Evolutionary conservation across 495 filamentous ascomycete genomes (phyloP), one percentile per base, ranked within the genome.

Genomic region (Trichoderma erinaceum): DNA sequence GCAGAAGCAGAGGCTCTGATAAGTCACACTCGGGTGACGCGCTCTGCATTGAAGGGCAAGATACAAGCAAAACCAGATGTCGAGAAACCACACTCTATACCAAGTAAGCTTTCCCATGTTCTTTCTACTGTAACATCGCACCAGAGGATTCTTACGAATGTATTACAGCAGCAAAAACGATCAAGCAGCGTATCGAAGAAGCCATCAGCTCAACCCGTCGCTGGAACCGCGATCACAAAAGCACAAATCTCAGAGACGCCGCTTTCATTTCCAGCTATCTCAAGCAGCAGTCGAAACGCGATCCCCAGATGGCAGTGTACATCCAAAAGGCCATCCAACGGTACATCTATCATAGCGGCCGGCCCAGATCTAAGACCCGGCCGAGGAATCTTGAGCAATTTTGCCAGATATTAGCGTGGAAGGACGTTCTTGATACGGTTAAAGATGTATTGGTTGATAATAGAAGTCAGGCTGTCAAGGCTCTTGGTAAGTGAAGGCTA

Each of bases 141-240:
- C 18, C 21, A 21, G 10, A 21, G 3, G 5, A 23, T 23, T 5
- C 48, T 52, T 11, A 52, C 48, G 21, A 52, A 3, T 12, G 43
- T 18, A 46, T 56, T n/a, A 21, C 10, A 65, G 3, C 16, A 43
- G 63, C 63, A 2, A 41, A 6, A 0, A 35, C 35, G 18, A 65
- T 43, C 15, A 44, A 65, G 35, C 63, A 44, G 12, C 63, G 63
- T 8, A 65, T 66, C 23, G 41, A 52, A 27, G 65, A 66, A 7
- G 15, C 65, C 27, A 66, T 66, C 16, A 23, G 8, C 41, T 66
- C 65, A 7, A 66, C 65, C 27, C 41, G 44, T 11, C 65, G 65
- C 2, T 66, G 65, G 65, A 66, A 66, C 44, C 35, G 44, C 4
- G 65, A 66, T 44, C 65, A 66, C 65, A 66, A 66, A 23, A 66